Conservation (phyloP, 2,329 filamentous ascomycete genomes). For the Neurospora sp. region DNA sequence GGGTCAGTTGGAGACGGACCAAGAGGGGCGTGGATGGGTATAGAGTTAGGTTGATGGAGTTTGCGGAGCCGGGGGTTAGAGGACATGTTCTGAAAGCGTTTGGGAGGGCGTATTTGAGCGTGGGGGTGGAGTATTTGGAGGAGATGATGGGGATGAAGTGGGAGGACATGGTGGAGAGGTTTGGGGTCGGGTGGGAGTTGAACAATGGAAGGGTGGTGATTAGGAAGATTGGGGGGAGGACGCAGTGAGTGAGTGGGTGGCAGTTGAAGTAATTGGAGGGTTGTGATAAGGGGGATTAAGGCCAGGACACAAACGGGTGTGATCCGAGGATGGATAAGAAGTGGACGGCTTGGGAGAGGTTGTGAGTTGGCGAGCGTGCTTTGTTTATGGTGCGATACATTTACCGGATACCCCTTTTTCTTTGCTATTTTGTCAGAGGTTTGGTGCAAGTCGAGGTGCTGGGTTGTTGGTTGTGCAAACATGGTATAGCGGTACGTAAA, state of each 20-base stretch:
- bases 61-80: slow-evolving; percentile 64
- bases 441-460: background rate
- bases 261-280: background rate
- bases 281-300: background rate
- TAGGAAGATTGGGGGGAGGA: slow-evolving; percentile 40
- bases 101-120: slow-evolving; percentile 67
- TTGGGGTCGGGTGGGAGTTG: slow-evolving; percentile 78
- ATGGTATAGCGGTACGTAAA: background rate
- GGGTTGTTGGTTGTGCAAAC: background rate
- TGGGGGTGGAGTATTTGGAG: slow-evolving; percentile 61
- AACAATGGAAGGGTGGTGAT: slow-evolving; percentile 69
- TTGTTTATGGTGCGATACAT: background rate
- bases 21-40: slow-evolving; percentile 70
- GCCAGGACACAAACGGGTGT: background rate
- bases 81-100: slow-evolving; percentile 78
- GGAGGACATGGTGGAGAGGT: slow-evolving; percentile 55
- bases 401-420: background rate
- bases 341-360: background rate
- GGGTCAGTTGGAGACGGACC: slow-evolving; percentile 64
- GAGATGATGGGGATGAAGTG: slow-evolving; percentile 58
- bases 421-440: background rate
- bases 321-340: background rate
- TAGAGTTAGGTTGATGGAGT: slow-evolving; percentile 68
- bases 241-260: background rate
- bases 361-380: background rate